Base-by-base conservation (phyloP, 257 asterid genomes). In the Gentiana macrophylla region DNA sequence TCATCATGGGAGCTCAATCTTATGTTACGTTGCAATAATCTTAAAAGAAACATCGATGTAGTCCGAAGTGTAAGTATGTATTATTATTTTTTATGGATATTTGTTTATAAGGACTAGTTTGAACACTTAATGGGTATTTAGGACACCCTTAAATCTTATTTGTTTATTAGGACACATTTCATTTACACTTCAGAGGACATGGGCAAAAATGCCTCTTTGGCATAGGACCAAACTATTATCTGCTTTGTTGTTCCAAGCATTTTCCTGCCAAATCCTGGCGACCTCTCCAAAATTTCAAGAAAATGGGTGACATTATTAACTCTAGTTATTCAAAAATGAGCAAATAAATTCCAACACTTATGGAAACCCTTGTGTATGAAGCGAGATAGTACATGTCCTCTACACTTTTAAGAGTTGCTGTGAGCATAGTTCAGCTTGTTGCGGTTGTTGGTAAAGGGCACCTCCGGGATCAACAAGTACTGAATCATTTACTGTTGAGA, bases 381-480 rank as follows among this genome's bases (percentile, higher is more conserved):
- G 44, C 12, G 97, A 2, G 98, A 91, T 65, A 90, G 78, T 91
- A 77, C 60, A 91, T 91, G 96, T 82, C 96, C 8, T 80, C 95
- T 54, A 50, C 72, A 3, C 67, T 91, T 58, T 72, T 82, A 58
- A 78, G 71, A 68, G 66, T 81, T 52, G 94, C 98, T n/a, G 84
- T n/a, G 79, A 84, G 73, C 87, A 84, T 68, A 81, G 72, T 54
- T 84, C 95, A 2, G 96, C n/a, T 91, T 52, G 90, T 87, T 49
- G 98, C 96, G 36, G 96, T 87, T 44, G 94, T 91, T 57, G 98
- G 98, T 32, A 87, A 78, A 76, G 96, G 95, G 37, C 98, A 91
- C 72, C 75, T 84, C 83, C 6, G 98, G 96, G 67, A 84, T 91
- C 62, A 77, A 78, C 67, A 78, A 78, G 69, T 71, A 83, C 77